These are phyloP conservation scores for Crithidia fasciculata DNA, from an alignment of 208 protist species.

Conservation along the genomic window DNA sequence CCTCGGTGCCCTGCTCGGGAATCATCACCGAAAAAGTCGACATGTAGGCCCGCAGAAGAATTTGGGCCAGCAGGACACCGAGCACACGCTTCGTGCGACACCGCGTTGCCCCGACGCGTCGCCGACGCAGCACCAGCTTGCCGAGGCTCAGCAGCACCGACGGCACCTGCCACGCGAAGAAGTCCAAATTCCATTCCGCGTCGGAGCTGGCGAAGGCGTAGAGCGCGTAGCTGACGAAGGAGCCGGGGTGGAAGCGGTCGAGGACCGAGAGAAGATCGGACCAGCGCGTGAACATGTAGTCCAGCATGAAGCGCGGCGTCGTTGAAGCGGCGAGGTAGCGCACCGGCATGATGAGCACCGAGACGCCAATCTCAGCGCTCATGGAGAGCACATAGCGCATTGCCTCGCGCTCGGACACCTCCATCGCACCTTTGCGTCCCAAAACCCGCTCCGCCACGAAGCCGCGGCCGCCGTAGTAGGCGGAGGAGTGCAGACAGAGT, in stretches of 20 bases:
- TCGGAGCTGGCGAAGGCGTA: constrained; percentile 70
- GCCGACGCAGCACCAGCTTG: constrained; percentile 70
- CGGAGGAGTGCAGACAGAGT: constrained; percentile 59
- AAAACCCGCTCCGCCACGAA: constrained; percentile 56
- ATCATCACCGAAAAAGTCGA: constrained; percentile 84
- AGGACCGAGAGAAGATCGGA: constrained; percentile 64
- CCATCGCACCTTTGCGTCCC: constrained; percentile 35
- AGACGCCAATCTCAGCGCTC: constrained; percentile 63
- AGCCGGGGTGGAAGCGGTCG: constrained; percentile 67
- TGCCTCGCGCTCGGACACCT: constrained; percentile 32
- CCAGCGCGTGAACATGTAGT: constrained; percentile 76
- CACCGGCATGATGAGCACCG: constrained; percentile 60
- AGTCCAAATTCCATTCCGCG: constrained; percentile 79
- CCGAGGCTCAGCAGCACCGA: constrained; percentile 63
- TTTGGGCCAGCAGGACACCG: constrained; percentile 57
- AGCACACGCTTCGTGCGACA: constrained; percentile 74
- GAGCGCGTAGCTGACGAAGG: constrained; percentile 67
- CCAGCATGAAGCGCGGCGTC: constrained; percentile 80
- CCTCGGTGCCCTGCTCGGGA: constrained; percentile 60
- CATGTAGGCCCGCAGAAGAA: constrained; percentile 71
- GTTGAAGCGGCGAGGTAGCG: constrained; percentile 79
- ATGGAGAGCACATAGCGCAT: constrained; percentile 63
- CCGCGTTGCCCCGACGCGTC: constrained; percentile 34
- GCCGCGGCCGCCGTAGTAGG: constrained; percentile 62
- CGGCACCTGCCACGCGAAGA: constrained; percentile 85